These are phyloP conservation scores for Erigeron canadensis DNA, from an alignment of 129 eudicot species.

Conservation along the genomic window DNA sequence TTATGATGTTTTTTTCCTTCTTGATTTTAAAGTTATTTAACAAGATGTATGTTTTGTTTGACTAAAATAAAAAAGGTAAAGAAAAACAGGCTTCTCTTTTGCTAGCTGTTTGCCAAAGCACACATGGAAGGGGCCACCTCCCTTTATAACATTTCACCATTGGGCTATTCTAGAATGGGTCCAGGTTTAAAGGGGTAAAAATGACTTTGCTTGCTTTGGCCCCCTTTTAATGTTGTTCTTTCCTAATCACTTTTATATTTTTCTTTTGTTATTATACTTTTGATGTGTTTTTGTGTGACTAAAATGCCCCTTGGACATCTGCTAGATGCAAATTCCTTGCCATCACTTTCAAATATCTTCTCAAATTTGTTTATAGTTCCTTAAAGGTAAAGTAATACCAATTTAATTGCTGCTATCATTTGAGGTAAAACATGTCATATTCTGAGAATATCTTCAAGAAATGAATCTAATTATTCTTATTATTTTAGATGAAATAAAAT, in stretches of 20 bases:
- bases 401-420: neutral
- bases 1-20: neutral
- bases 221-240: constrained; percentile 27
- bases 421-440: neutral
- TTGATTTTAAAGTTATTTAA: neutral
- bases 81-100: constrained; percentile 27
- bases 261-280: constrained; percentile 35
- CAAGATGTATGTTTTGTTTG: constrained; percentile 36
- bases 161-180: constrained; percentile 34
- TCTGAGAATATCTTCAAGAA: neutral
- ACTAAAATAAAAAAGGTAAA: constrained; percentile 32
- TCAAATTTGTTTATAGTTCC: neutral
- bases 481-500: no score
- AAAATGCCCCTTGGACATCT: constrained; percentile 28
- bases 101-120: constrained; percentile 60
- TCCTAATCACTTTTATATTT: constrained; percentile 35
- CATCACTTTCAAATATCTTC: constrained; percentile 6
- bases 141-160: constrained; percentile 25
- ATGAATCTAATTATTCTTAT: no score
- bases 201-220: constrained; percentile 37
- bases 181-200: constrained; percentile 24
- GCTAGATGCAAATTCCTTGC: constrained; percentile 1
- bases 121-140: constrained; percentile 60
- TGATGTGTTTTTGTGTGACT: constrained; percentile 30
- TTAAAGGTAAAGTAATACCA: neutral